These are phyloP conservation scores for Phytophthora palmivora DNA, from an alignment of 352 stramenopile genomes.

Conservation along the genomic window DNA sequence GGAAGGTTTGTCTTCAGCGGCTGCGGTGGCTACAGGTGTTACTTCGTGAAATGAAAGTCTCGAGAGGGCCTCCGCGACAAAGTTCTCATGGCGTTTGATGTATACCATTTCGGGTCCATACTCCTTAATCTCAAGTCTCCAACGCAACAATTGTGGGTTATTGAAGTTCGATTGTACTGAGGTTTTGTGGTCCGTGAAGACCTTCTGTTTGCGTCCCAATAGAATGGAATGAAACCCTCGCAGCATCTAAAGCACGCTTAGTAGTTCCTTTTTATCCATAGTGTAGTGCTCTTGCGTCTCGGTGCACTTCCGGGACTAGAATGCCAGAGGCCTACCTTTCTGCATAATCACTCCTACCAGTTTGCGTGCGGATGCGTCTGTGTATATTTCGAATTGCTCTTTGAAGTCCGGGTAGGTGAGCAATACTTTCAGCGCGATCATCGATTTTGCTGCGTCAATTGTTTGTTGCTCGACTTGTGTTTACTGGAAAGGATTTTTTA, in stretches of 20 bases:
- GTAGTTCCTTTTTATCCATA: conserved; percentile 4
- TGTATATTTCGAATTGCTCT: conserved; percentile 1
- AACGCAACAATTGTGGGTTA: conserved; percentile 1
- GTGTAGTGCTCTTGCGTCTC: neutral
- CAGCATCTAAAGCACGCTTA: neutral
- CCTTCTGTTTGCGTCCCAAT: neutral
- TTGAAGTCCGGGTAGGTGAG: conserved; percentile 4
- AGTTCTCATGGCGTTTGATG: neutral
- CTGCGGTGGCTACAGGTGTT: neutral
- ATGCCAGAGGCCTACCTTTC: neutral
- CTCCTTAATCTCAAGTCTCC: conserved; percentile 4
- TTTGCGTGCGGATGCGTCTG: conserved; percentile 1
- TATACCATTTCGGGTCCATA: neutral
- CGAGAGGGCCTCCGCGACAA: conserved; percentile 1
- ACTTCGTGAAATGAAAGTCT: neutral
- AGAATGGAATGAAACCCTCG: conserved; percentile 1
- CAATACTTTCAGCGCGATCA: neutral
- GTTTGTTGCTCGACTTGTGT: neutral
- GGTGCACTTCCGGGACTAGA: conserved; percentile 6
- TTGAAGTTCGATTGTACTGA: conserved; percentile 3
- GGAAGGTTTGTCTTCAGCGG: neutral
- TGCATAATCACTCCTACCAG: conserved; percentile 4
- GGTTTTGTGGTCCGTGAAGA: conserved; percentile 9
- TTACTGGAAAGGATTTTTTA: neutral
- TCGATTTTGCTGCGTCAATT: conserved; percentile 1